Percentiles rank a stretch among this genome's conserved stretches.
phyloP scores from a whole-genome alignment of 2,329 filamentous ascomycete species.

The Talaromyces sp. region DNA sequence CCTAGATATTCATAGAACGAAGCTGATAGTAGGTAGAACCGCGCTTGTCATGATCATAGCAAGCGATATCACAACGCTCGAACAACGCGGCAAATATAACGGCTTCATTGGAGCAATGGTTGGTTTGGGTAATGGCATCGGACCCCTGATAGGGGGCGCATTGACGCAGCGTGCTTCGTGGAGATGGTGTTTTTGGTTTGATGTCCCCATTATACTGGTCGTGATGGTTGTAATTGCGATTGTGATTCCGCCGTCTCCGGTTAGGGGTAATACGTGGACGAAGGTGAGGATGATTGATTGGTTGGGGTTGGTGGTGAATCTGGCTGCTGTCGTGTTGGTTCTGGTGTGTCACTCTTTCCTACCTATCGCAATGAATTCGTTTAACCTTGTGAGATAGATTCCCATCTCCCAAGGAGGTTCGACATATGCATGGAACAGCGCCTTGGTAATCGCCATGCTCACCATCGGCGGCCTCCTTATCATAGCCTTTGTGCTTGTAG shows the following conservation, averaged over 20 bases:
- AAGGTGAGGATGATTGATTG: conserved; percentile 16
- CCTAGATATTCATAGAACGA: background rate
- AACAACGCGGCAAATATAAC: conserved; percentile 50
- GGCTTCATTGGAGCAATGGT: conserved; percentile 28
- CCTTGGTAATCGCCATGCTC: conserved; percentile 12
- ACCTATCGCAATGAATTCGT: background rate
- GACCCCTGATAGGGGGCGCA: conserved; percentile 33
- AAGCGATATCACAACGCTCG: conserved; percentile 52
- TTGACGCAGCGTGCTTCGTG: conserved; percentile 29
- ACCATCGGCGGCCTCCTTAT: conserved; percentile 1
- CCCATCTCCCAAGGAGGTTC: conserved; percentile 14
- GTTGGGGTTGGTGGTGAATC: conserved; percentile 9
- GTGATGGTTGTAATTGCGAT: conserved; percentile 8
- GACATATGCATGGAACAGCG: conserved; percentile 11
- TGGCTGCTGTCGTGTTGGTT: conserved; percentile 13
- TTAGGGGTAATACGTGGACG: background rate
- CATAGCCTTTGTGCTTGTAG: conserved; percentile 10
- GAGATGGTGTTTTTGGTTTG: conserved; percentile 26
- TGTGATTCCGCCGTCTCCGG: conserved; percentile 12
- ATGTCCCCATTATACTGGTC: conserved; percentile 1
- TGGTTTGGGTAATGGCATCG: conserved; percentile 39
- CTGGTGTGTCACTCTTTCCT: background rate
- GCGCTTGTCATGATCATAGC: conserved; percentile 57
- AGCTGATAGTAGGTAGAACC: conserved; percentile 23
- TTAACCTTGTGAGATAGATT: background rate